Percentiles rank a stretch among this genome's conserved stretches.
These are phyloP conservation scores for Ogataea trehalophila DNA, from an alignment of 805 yeast species.

Conservation along the genomic window DNA sequence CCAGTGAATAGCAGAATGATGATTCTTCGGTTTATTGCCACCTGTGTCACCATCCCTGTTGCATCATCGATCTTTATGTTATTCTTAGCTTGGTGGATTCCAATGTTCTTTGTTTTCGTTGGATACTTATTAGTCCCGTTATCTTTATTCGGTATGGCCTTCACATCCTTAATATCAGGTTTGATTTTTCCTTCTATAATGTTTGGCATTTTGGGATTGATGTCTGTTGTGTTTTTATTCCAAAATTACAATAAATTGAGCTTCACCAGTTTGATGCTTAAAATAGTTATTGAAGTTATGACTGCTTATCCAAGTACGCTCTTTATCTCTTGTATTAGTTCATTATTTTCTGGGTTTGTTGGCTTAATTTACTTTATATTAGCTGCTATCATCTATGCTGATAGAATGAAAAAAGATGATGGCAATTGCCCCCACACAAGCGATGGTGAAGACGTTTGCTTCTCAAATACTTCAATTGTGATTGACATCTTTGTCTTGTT, in stretches of 20 bases:
- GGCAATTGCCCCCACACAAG: slow-evolving; percentile 42
- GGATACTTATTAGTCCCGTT: slow-evolving; percentile 27
- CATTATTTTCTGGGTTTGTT: slow-evolving; percentile 51
- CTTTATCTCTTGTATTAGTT: slow-evolving; percentile 33
- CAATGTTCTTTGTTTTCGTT: slow-evolving; percentile 25
- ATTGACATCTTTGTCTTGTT: slow-evolving; percentile 61
- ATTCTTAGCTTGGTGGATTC: slow-evolving; percentile 22
- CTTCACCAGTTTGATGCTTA: slow-evolving; percentile 26
- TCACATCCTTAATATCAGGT: slow-evolving; percentile 17
- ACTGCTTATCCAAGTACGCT: slow-evolving; percentile 65
- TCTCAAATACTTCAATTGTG: slow-evolving; percentile 24
- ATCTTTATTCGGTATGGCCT: slow-evolving; percentile 20
- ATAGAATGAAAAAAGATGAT: slow-evolving; percentile 36
- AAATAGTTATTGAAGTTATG: slow-evolving; percentile 68
- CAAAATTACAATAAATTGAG: slow-evolving; percentile 23
- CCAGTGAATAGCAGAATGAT: slow-evolving; percentile 3
- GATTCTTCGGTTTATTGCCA: slow-evolving; percentile 6
- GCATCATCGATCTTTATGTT: slow-evolving; percentile 17
- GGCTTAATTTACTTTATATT: slow-evolving; percentile 60
- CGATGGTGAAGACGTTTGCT: slow-evolving; percentile 27
- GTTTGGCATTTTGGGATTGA: slow-evolving; percentile 15
- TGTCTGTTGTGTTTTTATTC: slow-evolving; percentile 21
- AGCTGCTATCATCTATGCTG: slow-evolving; percentile 45
- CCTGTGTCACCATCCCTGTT: slow-evolving; percentile 19
- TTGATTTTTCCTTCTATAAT: slow-evolving; percentile 14